phyloP scores from a whole-genome alignment of 2,329 filamentous ascomycete genomes.

The Scolecobasidium constrictum region DNA sequence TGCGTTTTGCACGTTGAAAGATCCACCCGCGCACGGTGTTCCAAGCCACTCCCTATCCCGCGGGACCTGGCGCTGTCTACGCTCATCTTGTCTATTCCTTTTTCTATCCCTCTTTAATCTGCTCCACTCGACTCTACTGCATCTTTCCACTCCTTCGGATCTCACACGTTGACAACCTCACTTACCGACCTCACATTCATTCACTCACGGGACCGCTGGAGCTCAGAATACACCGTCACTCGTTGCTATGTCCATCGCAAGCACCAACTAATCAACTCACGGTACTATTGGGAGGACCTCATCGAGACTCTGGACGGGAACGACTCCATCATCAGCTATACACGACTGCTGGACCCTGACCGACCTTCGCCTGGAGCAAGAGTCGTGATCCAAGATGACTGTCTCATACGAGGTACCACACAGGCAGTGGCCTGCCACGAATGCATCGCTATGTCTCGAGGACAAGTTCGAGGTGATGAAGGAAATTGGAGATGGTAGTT shows the following conservation, averaged over 20 bases:
- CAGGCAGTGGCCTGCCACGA: slow-evolving; percentile 49
- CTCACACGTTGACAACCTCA: neutral
- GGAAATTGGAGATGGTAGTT: slow-evolving; percentile 97
- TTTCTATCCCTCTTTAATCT: slow-evolving; percentile 1
- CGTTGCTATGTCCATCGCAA: neutral
- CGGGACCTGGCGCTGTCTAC: neutral
- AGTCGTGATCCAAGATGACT: slow-evolving; percentile 49
- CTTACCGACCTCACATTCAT: neutral
- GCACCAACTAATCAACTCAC: neutral
- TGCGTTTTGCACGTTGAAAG: neutral
- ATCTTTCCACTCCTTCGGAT: neutral
- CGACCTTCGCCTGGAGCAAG: no score
- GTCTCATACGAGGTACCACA: slow-evolving; percentile 63
- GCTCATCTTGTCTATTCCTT: slow-evolving; percentile 1
- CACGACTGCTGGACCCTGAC: no score
- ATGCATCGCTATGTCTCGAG: slow-evolving; percentile 51
- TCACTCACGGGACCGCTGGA: neutral
- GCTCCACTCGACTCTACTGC: neutral
- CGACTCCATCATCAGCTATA: no score
- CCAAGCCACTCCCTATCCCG: neutral
- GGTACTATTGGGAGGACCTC: no score
- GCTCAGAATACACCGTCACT: neutral
- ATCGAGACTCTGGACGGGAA: no score
- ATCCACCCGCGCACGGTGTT: neutral
- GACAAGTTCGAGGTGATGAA: slow-evolving; percentile 96